These are phyloP conservation scores for Astraeus odoratus DNA, from an alignment of 768 basidiomycete genomes.

Conservation along the genomic window DNA sequence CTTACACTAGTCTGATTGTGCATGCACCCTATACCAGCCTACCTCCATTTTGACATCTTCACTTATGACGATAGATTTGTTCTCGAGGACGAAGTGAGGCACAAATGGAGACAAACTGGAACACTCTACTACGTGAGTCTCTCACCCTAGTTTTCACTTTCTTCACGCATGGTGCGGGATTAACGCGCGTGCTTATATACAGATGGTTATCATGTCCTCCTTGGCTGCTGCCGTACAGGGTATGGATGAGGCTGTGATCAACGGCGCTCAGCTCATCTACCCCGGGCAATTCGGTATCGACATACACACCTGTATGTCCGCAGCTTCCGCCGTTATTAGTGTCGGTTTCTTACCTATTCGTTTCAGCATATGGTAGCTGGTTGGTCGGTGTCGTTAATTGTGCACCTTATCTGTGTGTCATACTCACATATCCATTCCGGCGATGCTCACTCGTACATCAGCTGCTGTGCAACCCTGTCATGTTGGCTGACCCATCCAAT, in stretches of 20 bases:
- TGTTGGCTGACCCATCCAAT: too few relatives aligned
- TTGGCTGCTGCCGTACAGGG: conserved; percentile 70
- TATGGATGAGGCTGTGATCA: conserved; percentile 26
- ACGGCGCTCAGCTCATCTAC: too few relatives aligned
- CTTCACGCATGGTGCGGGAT: background rate
- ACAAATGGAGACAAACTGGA: too few relatives aligned
- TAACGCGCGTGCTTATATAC: conserved; percentile 32
- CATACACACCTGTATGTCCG: too few relatives aligned
- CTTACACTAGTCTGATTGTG: conserved; percentile 22
- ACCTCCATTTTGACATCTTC: conserved; percentile 32
- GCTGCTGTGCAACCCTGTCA: too few relatives aligned
- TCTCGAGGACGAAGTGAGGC: conserved; percentile 34
- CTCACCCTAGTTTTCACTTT: too few relatives aligned
- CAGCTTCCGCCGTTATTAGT: too few relatives aligned
- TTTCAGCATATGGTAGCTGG: conserved; percentile 46
- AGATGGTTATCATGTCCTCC: conserved; percentile 49
- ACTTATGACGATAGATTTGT: conserved; percentile 32
- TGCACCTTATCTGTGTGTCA: conserved; percentile 38
- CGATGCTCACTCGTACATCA: too few relatives aligned
- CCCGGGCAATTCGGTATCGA: too few relatives aligned
- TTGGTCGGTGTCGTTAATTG: too few relatives aligned
- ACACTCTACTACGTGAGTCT: conserved; percentile 30
- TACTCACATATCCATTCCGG: background rate
- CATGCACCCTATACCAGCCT: conserved; percentile 29
- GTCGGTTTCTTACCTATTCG: too few relatives aligned